Evolutionary conservation across 106 monocot genomes (phyloP), one percentile per base, ranked within the genome.

Genomic region (Cymbidium sinense): DNA sequence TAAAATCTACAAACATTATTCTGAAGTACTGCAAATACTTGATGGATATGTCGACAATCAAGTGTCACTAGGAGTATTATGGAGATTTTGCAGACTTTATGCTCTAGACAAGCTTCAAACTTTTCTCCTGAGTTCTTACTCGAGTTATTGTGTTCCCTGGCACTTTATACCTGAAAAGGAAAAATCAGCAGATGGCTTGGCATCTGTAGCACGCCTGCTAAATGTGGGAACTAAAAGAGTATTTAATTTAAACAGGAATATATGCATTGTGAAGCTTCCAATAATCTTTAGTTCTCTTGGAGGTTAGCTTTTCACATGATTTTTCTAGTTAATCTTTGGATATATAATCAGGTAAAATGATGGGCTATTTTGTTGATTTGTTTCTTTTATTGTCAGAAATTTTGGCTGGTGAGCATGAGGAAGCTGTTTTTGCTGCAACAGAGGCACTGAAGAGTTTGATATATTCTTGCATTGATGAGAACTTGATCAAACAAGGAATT

Each of bases 401-500:
- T 41, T 85, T 98, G 75, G 85, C 90, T 27, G 82, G 90, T 55
- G 94, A 86, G 70, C 90, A 94, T 76, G 94, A 90, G 76, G 98
- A 98, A 83, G 94, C 98, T 23, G 79, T 83, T 52, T 88, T 81
- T 94, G 87, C 94, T 78, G 86, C 98, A 21, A 76, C 83, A 13
- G 94, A 88, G 77, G 87, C 88, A 76, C 88, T 94, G 35, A 94
- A 88, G 78, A 84, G 83, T 75, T 78, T 98, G 72, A 89, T 94
- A 69, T 30, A 65, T 73, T 78, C 85, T 76, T 98, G 98, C 76
- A 75, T 98, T 75, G 90, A 94, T 77, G 82, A 94, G 64, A 75
- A 27, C 74, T 81, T 98, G 75, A 77, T 94, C 44, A 36, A 76
- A 34, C 86, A 98, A 77, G 98, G 92, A 70, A 79, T 92, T 76